Percentiles rank a stretch among this genome's conserved stretches.
Evolutionary conservation across 75 land plant species (phyloP).

Genomic region (Pinus albicaulis): DNA sequence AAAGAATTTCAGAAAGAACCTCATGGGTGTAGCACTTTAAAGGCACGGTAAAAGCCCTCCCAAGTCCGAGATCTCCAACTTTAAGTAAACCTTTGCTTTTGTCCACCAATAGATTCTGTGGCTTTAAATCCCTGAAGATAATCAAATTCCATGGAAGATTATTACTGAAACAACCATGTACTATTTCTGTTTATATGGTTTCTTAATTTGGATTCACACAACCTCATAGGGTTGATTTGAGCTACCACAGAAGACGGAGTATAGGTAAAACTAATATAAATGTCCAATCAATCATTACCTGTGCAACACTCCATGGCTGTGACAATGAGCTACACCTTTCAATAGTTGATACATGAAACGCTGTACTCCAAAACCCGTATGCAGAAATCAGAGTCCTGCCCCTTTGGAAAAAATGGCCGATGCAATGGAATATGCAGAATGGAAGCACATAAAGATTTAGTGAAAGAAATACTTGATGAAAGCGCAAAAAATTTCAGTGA

Average conservation of each 20-base stretch:
- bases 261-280: neutral
- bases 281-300: constrained; percentile 20
- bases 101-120: constrained; percentile 81
- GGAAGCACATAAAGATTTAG: neutral
- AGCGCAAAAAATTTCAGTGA: neutral
- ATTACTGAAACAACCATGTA: neutral
- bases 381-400: neutral
- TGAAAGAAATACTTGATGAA: constrained; percentile 24
- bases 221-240: neutral
- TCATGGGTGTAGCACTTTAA: constrained; percentile 94
- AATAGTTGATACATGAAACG: constrained; percentile 77
- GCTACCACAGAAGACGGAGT: neutral
- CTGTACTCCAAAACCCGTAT: constrained; percentile 23
- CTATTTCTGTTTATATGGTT: neutral
- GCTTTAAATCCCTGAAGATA: constrained; percentile 59
- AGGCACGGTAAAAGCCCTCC: constrained; percentile 90
- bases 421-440: neutral
- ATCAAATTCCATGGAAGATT: neutral
- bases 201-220: neutral
- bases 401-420: neutral
- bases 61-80: constrained; percentile 97
- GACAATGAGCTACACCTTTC: constrained; percentile 90
- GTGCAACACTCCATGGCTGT: constrained; percentile 82
- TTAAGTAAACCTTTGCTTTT: constrained; percentile 86
- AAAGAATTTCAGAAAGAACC: constrained; percentile 22